Percentiles rank a stretch among this genome's conserved stretches.
phyloP scores from a whole-genome alignment of 176 grass and related monocot genomes.

The Oryza glaberrima region DNA sequence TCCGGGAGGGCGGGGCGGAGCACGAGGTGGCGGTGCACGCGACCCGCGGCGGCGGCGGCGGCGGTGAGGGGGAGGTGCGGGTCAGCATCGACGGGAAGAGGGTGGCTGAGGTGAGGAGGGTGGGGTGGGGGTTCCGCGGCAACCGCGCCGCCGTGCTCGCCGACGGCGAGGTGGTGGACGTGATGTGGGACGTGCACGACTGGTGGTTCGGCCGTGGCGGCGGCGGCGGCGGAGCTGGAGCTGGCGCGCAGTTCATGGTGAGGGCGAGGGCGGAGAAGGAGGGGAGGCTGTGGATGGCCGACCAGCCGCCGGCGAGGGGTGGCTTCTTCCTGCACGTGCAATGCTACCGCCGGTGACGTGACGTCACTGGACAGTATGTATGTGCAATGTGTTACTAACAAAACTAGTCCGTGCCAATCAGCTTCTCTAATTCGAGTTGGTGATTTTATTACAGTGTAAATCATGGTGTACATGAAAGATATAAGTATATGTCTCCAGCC shows the following conservation, averaged over 20 bases:
- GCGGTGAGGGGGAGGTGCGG: constrained; percentile 49
- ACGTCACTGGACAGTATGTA: constrained; percentile 11
- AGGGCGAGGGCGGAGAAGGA: constrained; percentile 64
- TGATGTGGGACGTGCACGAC: constrained; percentile 96
- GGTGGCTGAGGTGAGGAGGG: constrained; percentile 56
- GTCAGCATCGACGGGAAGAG: constrained; percentile 77
- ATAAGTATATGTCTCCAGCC: not conserved
- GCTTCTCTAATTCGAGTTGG: constrained; percentile 3
- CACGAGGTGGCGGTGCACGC: constrained; percentile 68
- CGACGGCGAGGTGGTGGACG: constrained; percentile 66
- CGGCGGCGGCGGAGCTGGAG: not conserved
- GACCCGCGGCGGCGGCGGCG: constrained; percentile 45
- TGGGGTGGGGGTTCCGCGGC: constrained; percentile 75
- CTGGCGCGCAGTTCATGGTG: constrained; percentile 80
- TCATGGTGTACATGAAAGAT: not conserved
- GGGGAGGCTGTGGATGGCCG: constrained; percentile 70
- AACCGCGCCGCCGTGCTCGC: constrained; percentile 68
- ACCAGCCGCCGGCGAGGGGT: constrained; percentile 37
- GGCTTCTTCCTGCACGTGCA: constrained; percentile 69
- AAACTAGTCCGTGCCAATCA: not conserved
- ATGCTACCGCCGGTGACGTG: constrained; percentile 54
- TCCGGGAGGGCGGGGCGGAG: constrained; percentile 63
- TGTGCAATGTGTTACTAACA: not conserved
- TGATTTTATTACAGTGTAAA: not conserved
- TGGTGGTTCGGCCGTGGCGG: constrained; percentile 63